A percentile compares a stretch with the other conserved stretches of the same genome.
Evolutionary conservation across 2,329 filamentous ascomycete species (phyloP).

Genomic region (Arthrobotrys pseudoclavata): DNA sequence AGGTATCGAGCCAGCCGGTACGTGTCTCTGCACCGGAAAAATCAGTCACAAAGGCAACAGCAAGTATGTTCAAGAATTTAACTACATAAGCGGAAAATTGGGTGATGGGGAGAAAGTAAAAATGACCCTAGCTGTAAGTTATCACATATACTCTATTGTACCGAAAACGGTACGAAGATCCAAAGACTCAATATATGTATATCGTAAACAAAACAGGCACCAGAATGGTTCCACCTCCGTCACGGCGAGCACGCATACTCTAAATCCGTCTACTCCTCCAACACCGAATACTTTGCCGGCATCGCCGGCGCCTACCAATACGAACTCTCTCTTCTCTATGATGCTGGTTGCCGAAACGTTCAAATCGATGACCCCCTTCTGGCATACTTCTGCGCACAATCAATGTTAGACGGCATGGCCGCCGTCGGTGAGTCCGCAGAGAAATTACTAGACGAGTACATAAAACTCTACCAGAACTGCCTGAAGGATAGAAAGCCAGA

Average conservation of each 20-base stretch:
- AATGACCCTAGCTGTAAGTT: constrained; percentile 73
- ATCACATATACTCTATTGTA: neutral
- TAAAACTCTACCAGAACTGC: constrained; percentile 81
- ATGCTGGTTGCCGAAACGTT: constrained; percentile 75
- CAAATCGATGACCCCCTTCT: constrained; percentile 78
- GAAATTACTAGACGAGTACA: constrained; percentile 80
- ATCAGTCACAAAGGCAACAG: constrained; percentile 66
- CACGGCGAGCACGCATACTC: constrained; percentile 71
- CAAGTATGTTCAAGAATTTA: constrained; percentile 73
- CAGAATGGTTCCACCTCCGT: constrained; percentile 57
- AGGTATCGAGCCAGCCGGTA: constrained; percentile 72
- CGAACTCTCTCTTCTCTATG: constrained; percentile 74
- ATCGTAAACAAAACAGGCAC: constrained; percentile 29
- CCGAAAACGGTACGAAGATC: neutral
- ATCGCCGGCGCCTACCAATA: constrained; percentile 76
- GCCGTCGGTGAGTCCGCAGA: constrained; percentile 78
- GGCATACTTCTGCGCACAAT: constrained; percentile 80
- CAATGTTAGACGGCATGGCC: constrained; percentile 79
- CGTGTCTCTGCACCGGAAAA: constrained; percentile 72
- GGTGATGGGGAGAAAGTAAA: constrained; percentile 76
- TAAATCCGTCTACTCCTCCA: constrained; percentile 71
- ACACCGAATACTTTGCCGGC: constrained; percentile 75
- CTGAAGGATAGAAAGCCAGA: constrained; percentile 74
- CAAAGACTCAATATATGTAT: neutral
- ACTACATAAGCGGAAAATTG: constrained; percentile 73